These are phyloP conservation scores for Microbotryum violaceum DNA, from an alignment of 1,284 basidiomycete species.

Conservation along the genomic window DNA sequence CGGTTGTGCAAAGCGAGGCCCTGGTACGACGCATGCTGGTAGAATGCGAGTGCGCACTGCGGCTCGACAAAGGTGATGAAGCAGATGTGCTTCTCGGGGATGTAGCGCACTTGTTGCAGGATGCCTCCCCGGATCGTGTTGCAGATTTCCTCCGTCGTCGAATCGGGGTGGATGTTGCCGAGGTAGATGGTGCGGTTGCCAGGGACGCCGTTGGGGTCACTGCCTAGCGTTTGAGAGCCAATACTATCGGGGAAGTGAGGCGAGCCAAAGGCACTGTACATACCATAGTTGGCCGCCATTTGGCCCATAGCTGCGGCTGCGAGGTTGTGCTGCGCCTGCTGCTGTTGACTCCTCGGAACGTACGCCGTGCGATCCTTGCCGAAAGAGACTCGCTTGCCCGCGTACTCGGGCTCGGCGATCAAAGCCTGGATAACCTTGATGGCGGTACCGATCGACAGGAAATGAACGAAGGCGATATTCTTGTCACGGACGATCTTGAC, in stretches of 20 bases:
- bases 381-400: slow-evolving; percentile 88
- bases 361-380: slow-evolving; percentile 69
- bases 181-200: slow-evolving; percentile 85
- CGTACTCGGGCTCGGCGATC: slow-evolving; percentile 79
- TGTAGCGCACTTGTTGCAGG: slow-evolving; percentile 72
- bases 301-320: slow-evolving; percentile 40
- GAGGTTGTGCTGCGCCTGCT: slow-evolving; percentile 40
- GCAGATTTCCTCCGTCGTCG: slow-evolving; percentile 81
- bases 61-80: slow-evolving; percentile 46
- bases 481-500: slow-evolving; percentile 97
- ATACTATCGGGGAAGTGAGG: slow-evolving; percentile 32
- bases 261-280: slow-evolving; percentile 46
- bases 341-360: slow-evolving; percentile 78
- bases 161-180: slow-evolving; percentile 81
- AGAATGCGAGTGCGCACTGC: slow-evolving; percentile 80
- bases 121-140: slow-evolving; percentile 88
- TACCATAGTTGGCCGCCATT: slow-evolving; percentile 31
- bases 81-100: slow-evolving; percentile 82
- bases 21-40: slow-evolving; percentile 76
- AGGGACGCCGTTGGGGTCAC: slow-evolving; percentile 32
- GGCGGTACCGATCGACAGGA: slow-evolving; percentile 81
- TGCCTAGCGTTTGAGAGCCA: not conserved
- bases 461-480: slow-evolving; percentile 95
- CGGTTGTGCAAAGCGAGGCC: slow-evolving; percentile 83
- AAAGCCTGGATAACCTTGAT: slow-evolving; percentile 88